phyloP scores from a whole-genome alignment of 2,329 filamentous ascomycete species.

The Arthrobotrys pseudoclavata region DNA sequence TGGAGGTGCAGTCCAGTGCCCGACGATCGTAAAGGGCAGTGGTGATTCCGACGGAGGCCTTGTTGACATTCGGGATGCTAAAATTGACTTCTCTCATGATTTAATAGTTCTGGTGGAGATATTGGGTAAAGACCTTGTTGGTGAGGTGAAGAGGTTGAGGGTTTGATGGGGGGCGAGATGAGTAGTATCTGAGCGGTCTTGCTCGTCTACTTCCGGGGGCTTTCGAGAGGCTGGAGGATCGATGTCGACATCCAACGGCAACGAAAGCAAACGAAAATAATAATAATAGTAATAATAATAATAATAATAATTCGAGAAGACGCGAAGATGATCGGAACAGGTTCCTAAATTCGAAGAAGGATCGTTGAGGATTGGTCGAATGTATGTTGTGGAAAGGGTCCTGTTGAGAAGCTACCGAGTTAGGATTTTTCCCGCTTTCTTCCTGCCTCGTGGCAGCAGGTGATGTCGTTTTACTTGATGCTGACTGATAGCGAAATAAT shows the following conservation, averaged over 20 bases:
- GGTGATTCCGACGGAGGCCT: constrained; percentile 98
- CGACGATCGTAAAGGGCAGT: constrained; percentile 97
- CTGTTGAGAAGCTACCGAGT: constrained; percentile 26
- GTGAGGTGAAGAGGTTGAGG: constrained; percentile 1
- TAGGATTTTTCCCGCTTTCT: constrained; percentile 31
- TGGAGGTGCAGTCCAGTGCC: constrained; percentile 97
- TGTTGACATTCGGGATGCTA: constrained; percentile 99
- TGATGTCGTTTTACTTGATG: constrained; percentile 16
- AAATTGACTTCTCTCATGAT: constrained; percentile 99
- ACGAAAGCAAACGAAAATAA: neutral
- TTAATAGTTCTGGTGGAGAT: constrained; percentile 11
- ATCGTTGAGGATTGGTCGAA: constrained; percentile 17
- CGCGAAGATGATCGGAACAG: neutral
- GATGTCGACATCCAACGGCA: constrained; percentile 43
- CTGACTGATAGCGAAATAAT: constrained; percentile 29
- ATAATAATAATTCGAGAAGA: neutral
- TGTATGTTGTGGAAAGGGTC: neutral
- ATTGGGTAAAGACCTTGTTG: neutral
- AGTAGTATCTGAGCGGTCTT: constrained; percentile 6
- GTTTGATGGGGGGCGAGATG: constrained; percentile 23
- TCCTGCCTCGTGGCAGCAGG: constrained; percentile 32
- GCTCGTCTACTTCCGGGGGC: constrained; percentile 17
- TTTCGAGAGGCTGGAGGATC: constrained; percentile 14
- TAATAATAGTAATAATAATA: no score
- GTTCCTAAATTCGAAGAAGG: neutral